These are phyloP conservation scores for Geotrichum europaeum DNA, from an alignment of 1,139 yeast species.

Conservation along the genomic window DNA sequence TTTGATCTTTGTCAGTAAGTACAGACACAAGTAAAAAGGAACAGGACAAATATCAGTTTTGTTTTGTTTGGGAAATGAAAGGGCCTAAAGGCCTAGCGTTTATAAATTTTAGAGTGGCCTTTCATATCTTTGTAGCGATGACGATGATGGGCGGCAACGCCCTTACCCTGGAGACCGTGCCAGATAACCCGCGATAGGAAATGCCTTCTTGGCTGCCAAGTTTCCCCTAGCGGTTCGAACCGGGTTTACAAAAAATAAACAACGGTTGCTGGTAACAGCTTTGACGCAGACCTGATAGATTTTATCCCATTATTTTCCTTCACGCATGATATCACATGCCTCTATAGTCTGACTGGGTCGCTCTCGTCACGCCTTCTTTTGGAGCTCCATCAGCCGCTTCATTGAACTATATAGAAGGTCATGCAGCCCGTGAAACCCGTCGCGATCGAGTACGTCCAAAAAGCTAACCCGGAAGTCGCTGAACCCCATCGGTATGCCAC, in stretches of 20 bases:
- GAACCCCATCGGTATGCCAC: conserved; percentile 20
- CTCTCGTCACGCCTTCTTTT: background rate
- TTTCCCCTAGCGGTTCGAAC: background rate
- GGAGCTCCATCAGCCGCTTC: conserved; percentile 17
- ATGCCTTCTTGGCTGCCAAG: background rate
- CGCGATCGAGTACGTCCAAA: conserved; percentile 16
- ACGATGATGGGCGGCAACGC: background rate
- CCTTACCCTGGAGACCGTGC: background rate
- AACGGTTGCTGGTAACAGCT: background rate
- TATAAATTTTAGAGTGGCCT: no score
- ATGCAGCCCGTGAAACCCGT: conserved; percentile 21
- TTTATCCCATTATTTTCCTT: background rate
- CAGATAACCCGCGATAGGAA: background rate
- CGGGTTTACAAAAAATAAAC: background rate
- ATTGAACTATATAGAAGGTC: conserved; percentile 18
- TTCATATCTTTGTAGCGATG: background rate
- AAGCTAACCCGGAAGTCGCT: conserved; percentile 21
- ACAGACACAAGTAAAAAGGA: no score
- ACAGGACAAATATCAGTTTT: no score
- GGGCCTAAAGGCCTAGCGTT: no score
- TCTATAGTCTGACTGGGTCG: no score
- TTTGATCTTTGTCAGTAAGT: no score
- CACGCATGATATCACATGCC: background rate
- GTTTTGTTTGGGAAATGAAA: no score
- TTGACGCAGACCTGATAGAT: no score